These are phyloP conservation scores for Ascochyta fabae DNA, from an alignment of 2,329 filamentous ascomycete species.

Conservation along the genomic window DNA sequence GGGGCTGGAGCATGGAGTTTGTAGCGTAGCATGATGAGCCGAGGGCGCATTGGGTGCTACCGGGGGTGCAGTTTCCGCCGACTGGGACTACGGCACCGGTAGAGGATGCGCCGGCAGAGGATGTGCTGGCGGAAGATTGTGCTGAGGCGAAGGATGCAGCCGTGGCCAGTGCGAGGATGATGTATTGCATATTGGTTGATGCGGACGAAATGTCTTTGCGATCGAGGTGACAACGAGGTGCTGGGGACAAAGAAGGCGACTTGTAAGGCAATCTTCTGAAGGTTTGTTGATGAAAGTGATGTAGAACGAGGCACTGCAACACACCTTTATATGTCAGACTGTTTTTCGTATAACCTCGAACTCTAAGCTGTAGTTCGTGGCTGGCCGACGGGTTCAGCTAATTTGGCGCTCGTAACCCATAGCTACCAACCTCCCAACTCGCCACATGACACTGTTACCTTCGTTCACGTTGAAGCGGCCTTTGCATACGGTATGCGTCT, in stretches of 20 bases:
- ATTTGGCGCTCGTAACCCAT: constrained; percentile 2
- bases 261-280: background rate
- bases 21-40: constrained; percentile 25
- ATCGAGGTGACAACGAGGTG: background rate
- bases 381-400: constrained; percentile 6
- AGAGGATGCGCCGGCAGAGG: constrained; percentile 5
- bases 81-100: constrained; percentile 19
- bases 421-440: no score
- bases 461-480: no score
- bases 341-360: background rate
- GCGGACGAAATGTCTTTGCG: background rate
- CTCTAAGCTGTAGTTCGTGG: constrained; percentile 1
- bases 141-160: constrained; percentile 19
- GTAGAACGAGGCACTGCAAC: background rate
- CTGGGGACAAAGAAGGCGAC: background rate
- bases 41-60: constrained; percentile 20
- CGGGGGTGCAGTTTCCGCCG: constrained; percentile 20
- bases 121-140: constrained; percentile 6
- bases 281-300: background rate
- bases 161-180: constrained; percentile 20
- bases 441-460: no score
- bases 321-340: constrained; percentile 1
- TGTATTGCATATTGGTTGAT: constrained; percentile 24
- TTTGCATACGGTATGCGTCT: no score
- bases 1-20: constrained; percentile 19